A percentile compares a stretch with the other conserved stretches of the same genome.
phyloP scores from a whole-genome alignment of 371 early-diverging fungal species.

The Mortierella sp. region DNA sequence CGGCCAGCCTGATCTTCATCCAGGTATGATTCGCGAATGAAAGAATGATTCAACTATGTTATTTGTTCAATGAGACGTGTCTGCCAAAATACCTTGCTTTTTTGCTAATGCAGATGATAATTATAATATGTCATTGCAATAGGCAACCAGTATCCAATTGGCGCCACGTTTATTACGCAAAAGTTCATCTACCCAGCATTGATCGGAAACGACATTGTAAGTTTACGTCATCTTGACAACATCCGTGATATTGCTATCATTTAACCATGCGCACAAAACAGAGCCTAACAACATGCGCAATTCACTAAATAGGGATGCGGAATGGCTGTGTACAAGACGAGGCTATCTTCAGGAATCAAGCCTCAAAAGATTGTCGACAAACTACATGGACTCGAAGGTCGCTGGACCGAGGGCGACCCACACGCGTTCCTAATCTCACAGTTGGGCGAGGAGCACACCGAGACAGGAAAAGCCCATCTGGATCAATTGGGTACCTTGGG shows the following conservation, averaged over 20 bases:
- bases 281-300: background rate
- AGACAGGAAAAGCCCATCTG: conserved; percentile 44
- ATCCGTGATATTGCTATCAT: background rate
- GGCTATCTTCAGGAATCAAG: conserved; percentile 35
- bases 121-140: background rate
- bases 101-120: background rate
- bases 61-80: background rate
- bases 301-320: conserved; percentile 60
- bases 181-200: conserved; percentile 65
- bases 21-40: conserved; percentile 48
- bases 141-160: conserved; percentile 58
- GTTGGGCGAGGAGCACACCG: conserved; percentile 35
- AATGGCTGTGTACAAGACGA: conserved; percentile 63
- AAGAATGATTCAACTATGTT: background rate
- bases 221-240: background rate
- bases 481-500: conserved; percentile 68
- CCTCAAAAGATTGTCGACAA: conserved; percentile 54
- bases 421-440: conserved; percentile 44
- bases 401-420: conserved; percentile 60
- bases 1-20: conserved; percentile 71
- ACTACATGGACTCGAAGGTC: conserved; percentile 58
- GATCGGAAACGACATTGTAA: conserved; percentile 69
- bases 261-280: background rate
- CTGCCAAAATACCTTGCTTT: background rate
- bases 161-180: conserved; percentile 62